A percentile compares a stretch with the other conserved stretches of the same genome.
These are phyloP conservation scores for Blastomyces gilchristii DNA, from an alignment of 2,329 filamentous ascomycete genomes.

Conservation along the genomic window DNA sequence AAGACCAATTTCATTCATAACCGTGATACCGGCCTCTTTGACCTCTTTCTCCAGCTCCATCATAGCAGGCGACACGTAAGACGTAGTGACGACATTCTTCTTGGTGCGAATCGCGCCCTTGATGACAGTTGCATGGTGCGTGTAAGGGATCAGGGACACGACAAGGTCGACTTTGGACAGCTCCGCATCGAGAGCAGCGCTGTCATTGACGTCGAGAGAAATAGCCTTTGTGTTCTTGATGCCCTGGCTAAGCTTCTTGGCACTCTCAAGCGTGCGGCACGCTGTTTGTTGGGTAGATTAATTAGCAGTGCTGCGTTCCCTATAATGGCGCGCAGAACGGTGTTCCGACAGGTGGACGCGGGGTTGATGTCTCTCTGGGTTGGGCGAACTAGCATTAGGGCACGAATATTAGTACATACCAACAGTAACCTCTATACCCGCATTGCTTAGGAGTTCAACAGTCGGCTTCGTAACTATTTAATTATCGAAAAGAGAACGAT, in stretches of 20 bases:
- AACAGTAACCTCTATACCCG: conserved; percentile 55
- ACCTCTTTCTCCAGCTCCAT: conserved; percentile 69
- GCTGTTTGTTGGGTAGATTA: conserved; percentile 39
- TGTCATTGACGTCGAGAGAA: conserved; percentile 73
- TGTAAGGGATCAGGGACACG: conserved; percentile 83
- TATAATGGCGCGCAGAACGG: neutral
- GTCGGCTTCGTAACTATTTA: conserved; percentile 51
- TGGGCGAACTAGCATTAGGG: neutral
- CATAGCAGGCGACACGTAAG: conserved; percentile 89
- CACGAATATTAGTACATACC: conserved; percentile 36
- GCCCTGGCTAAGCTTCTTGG: conserved; percentile 62
- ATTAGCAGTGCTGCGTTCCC: neutral
- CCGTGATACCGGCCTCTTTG: conserved; percentile 87
- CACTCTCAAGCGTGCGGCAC: conserved; percentile 68
- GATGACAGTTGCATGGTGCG: conserved; percentile 78
- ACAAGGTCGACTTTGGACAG: conserved; percentile 70
- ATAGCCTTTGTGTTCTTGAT: conserved; percentile 65
- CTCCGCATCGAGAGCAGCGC: conserved; percentile 65
- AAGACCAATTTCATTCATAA: conserved; percentile 92
- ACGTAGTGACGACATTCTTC: conserved; percentile 94
- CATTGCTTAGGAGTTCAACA: conserved; percentile 51
- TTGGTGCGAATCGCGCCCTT: conserved; percentile 86
- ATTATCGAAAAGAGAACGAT: conserved; percentile 4
- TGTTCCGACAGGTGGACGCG: neutral
- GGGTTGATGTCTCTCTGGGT: too few species aligned